These are phyloP conservation scores for Gossypium davidsonii DNA, from an alignment of 441 rosid species.

Conservation along the genomic window DNA sequence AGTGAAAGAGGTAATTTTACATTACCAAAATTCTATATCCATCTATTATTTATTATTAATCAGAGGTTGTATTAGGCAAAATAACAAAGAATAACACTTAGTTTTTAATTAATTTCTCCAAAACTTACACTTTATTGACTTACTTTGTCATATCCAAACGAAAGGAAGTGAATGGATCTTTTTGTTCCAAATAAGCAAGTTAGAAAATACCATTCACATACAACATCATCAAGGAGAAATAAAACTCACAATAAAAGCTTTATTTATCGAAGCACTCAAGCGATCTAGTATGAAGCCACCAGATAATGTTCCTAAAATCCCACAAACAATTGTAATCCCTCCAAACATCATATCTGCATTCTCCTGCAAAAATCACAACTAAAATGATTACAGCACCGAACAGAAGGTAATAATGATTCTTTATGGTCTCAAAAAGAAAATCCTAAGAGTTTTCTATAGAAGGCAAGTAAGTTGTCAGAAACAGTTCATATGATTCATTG, in stretches of 20 bases:
- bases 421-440: not conserved
- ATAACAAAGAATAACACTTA: not conserved
- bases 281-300: slow-evolving; percentile 74
- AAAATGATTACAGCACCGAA: slow-evolving; percentile 1
- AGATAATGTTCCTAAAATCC: slow-evolving; percentile 71
- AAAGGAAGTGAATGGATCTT: not conserved
- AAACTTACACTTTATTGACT: not conserved
- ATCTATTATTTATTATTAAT: not conserved
- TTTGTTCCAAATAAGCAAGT: not conserved
- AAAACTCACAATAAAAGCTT: slow-evolving; percentile 76
- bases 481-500: not conserved
- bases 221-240: not conserved
- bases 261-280: slow-evolving; percentile 59
- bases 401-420: not conserved
- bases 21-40: not conserved
- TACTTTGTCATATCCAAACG: not conserved
- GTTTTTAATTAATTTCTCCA: not conserved
- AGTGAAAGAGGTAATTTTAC: not conserved
- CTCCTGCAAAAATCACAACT: slow-evolving; percentile 31
- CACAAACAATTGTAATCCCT: slow-evolving; percentile 76
- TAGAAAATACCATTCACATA: not conserved
- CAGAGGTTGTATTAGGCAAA: not conserved
- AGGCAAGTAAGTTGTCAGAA: not conserved
- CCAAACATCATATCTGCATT: slow-evolving; percentile 84
- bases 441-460: not conserved